Evolutionary conservation across 345 rosid genomes (phyloP).

Genomic region (Lagerstroemia speciosa): DNA sequence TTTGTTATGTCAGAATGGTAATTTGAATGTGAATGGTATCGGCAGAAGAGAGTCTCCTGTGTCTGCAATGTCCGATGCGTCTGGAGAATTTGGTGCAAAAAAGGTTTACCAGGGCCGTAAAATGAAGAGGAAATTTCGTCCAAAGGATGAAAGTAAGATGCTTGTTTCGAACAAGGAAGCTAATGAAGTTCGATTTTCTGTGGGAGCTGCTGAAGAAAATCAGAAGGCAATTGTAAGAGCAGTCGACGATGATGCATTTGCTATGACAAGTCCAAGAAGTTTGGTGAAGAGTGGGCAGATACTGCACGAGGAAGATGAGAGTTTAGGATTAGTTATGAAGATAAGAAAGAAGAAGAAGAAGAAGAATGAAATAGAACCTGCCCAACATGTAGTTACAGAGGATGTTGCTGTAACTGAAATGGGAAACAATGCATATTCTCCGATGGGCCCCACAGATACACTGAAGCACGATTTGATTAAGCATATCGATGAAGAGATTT

Average conservation of each 20-base stretch:
- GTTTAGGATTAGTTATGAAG: neutral
- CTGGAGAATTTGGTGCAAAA: slow-evolving; percentile 15
- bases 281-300: slow-evolving; percentile 23
- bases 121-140: slow-evolving; percentile 40
- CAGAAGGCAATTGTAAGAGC: slow-evolving; percentile 20
- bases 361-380: neutral
- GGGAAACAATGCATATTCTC: neutral
- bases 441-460: too few species aligned
- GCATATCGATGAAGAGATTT: slow-evolving; percentile 1
- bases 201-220: slow-evolving; percentile 20
- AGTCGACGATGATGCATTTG: slow-evolving; percentile 27
- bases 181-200: slow-evolving; percentile 16
- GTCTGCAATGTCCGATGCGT: slow-evolving; percentile 20
- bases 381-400: neutral
- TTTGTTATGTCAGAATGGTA: slow-evolving; percentile 40
- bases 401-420: neutral
- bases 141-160: slow-evolving; percentile 26
- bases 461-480: neutral
- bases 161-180: slow-evolving; percentile 26
- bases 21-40: slow-evolving; percentile 14
- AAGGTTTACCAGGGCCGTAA: slow-evolving; percentile 34
- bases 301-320: slow-evolving; percentile 26
- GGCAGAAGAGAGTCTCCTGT: slow-evolving; percentile 27
- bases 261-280: slow-evolving; percentile 22
- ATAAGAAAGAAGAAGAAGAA: neutral